Base-by-base conservation (phyloP, 257 asterid species). In the Galeopsis tetrahit region DNA sequence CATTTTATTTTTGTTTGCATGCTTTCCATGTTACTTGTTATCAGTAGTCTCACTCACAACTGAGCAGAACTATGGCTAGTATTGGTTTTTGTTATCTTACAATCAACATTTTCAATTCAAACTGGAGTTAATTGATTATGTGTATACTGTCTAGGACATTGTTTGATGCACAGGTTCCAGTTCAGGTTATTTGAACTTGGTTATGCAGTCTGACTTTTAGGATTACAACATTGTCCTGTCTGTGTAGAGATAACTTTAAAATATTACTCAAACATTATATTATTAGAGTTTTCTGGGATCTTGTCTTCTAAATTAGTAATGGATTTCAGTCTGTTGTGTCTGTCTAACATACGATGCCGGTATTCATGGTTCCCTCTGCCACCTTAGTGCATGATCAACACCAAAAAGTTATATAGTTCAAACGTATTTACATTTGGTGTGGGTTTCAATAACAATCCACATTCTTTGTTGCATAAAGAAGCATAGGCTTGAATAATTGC, bases 11-110 rank as follows among this genome's bases (percentile, higher is more conserved):
- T 69, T 48, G 61, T 74, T 51, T 36, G 65, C 58, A 59, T 52
- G 66, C 11, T 35, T 44, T 72, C 44, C 42, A 6, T 40, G 42
- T 75, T 68, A 34, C 71, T 63, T 62, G 56, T 59, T 64, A 7
- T 56, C 34, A 42, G 34, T 21, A 51, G 58, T 14, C 58, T 51
- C 58, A n/a, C 10, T n/a, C 32, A 15, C 7, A 42, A 52, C 66
- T 69, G 11, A 52, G 0, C 11, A 2, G 11, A 71, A 11, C 31
- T 14, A 51, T 21, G 59, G 21, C 11, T 53, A 8, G 11, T 38
- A 35, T 42, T 57, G 35, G 34, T 44, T 48, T 60, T 34, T 62
- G 9, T 10, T 1, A 62, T 53, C 59, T 40, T 31, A 15, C 11
- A 49, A 8, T 53, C 46, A 66, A 32, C 64, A 7, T 49, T 73